Evolutionary conservation across 1,284 basidiomycete species (phyloP).

Genomic region (Ganoderma boninense): DNA sequence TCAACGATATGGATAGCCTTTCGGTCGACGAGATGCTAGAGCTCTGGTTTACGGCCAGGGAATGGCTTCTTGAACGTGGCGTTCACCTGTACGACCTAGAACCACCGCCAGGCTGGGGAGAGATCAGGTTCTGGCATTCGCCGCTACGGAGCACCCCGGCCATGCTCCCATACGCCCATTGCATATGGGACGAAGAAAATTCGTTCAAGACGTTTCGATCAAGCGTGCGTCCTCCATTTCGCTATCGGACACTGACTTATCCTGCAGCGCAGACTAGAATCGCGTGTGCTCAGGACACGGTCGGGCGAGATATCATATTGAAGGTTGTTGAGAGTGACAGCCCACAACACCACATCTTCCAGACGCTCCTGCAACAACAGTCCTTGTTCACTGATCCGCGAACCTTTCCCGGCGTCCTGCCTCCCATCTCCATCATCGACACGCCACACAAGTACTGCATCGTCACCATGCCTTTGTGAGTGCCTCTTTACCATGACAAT

Average conservation of each 20-base stretch:
- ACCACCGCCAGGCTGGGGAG: no score
- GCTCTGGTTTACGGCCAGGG: background rate
- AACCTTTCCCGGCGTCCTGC: conserved; percentile 14
- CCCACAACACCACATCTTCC: background rate
- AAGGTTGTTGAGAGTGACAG: conserved; percentile 15
- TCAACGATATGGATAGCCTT: background rate
- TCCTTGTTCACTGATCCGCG: background rate
- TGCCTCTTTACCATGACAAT: background rate
- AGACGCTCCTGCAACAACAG: background rate
- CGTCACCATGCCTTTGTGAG: background rate
- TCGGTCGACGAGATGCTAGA: no score
- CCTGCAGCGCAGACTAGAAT: background rate
- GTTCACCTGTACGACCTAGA: no score
- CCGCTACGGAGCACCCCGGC: no score
- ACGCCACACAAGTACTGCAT: background rate
- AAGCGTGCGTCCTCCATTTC: no score
- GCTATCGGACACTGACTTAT: no score
- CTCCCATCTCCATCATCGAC: background rate
- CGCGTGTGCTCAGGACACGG: background rate
- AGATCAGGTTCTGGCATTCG: no score
- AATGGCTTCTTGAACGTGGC: background rate
- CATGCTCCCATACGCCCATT: no score
- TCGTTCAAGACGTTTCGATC: no score
- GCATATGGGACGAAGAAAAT: no score
- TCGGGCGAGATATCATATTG: conserved; percentile 13